Evolutionary conservation across 1,284 basidiomycete genomes (phyloP).

Genomic region (Rhodotorula sp.): DNA sequence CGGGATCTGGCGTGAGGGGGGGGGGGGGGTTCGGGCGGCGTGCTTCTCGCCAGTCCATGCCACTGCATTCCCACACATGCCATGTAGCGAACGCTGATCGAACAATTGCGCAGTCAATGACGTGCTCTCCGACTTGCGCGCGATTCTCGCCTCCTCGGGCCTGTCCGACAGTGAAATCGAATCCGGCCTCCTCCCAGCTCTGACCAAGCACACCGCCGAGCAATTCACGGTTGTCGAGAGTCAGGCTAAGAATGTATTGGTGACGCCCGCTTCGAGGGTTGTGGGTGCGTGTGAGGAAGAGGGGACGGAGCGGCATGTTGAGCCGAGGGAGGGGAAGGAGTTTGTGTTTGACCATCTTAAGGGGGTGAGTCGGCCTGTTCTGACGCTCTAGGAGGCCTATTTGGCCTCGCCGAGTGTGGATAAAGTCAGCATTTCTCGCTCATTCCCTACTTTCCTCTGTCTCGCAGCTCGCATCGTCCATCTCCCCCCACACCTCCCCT

Average conservation of each 20-base stretch:
- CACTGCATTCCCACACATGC: not conserved
- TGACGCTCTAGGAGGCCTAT: too few species aligned
- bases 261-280: conserved; percentile 66
- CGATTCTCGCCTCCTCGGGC: conserved; percentile 68
- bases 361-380: conserved; percentile 56
- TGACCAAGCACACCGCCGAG: conserved; percentile 76
- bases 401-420: too few species aligned
- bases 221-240: conserved; percentile 78
- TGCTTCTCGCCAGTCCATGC: conserved; percentile 15
- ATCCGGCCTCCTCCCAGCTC: conserved; percentile 68
- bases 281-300: conserved; percentile 45
- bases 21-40: not conserved
- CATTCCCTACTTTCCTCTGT: not conserved
- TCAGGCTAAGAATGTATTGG: conserved; percentile 60
- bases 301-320: conserved; percentile 61
- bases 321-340: conserved; percentile 70
- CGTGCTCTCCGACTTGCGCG: conserved; percentile 68
- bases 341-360: conserved; percentile 61
- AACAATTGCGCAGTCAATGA: conserved; percentile 25
- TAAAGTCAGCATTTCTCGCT: not conserved
- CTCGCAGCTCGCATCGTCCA: conserved; percentile 63
- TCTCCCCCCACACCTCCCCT: conserved; percentile 52
- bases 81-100: not conserved
- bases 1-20: too few species aligned
- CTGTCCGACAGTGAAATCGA: conserved; percentile 67